A percentile compares a stretch with the other conserved stretches of the same genome.
These are phyloP conservation scores for Mortierella polycephala DNA, from an alignment of 371 early-diverging fungal species.

Conservation along the genomic window DNA sequence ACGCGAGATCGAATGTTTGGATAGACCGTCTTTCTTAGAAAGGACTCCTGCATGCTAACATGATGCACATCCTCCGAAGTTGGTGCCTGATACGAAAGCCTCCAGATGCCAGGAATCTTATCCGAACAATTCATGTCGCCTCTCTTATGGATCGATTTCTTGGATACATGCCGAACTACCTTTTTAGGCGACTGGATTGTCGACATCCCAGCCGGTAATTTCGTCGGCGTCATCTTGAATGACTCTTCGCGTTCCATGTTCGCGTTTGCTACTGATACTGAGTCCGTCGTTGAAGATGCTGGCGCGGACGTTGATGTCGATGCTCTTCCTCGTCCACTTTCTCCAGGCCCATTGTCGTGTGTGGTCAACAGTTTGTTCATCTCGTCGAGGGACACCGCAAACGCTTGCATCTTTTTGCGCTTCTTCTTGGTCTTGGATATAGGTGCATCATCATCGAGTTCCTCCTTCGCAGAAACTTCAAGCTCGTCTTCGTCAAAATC, in stretches of 20 bases:
- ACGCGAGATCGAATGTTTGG: conserved; percentile 15
- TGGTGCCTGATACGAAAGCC: conserved; percentile 26
- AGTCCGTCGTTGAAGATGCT: neutral
- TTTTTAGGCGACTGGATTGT: conserved; percentile 3
- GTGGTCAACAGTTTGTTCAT: conserved; percentile 19
- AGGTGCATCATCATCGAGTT: neutral
- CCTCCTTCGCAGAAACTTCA: conserved; percentile 12
- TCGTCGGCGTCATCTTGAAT: conserved; percentile 5
- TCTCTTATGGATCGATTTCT: conserved; percentile 17
- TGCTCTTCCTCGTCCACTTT: no score
- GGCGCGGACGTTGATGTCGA: neutral
- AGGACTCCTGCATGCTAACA: conserved; percentile 32
- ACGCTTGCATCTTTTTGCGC: conserved; percentile 14
- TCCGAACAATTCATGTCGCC: conserved; percentile 22
- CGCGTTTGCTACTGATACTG: neutral
- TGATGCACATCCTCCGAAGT: conserved; percentile 24
- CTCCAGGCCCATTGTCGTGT: neutral
- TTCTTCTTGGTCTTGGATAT: conserved; percentile 5
- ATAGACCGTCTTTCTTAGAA: conserved; percentile 16
- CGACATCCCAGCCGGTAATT: neutral
- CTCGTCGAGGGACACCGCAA: conserved; percentile 20
- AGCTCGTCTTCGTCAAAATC: conserved; percentile 22
- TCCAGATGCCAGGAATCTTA: conserved; percentile 21
- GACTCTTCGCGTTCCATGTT: neutral
- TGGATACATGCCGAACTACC: neutral